Conservation (phyloP, 73 alveolate species). For the Tetrahymena borealis region DNA sequence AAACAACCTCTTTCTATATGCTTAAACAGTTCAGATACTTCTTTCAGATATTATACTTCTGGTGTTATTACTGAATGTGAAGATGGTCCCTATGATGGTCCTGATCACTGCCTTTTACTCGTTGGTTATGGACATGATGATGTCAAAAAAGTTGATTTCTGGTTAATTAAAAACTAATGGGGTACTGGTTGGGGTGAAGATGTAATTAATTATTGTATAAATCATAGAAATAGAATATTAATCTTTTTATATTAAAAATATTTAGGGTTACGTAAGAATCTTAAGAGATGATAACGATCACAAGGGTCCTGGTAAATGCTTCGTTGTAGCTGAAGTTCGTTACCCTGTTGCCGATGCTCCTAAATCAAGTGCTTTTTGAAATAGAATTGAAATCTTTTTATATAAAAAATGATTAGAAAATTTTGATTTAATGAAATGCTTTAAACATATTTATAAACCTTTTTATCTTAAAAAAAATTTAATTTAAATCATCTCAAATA, state of each 20-base stretch:
- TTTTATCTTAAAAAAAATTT: no score
- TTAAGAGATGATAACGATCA: neutral
- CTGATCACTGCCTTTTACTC: neutral
- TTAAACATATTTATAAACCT: no score
- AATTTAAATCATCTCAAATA: no score
- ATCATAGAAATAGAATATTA: neutral
- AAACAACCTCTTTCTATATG: neutral
- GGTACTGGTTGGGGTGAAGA: neutral
- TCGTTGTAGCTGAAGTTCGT: slow-evolving; percentile 1
- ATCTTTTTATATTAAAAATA: neutral
- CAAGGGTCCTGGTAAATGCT: neutral
- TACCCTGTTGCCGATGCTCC: neutral
- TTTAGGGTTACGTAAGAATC: neutral
- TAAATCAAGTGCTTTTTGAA: neutral
- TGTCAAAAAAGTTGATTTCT: neutral
- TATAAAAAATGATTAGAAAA: no score
- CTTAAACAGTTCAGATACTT: neutral
- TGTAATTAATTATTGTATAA: neutral
- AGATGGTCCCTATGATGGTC: slow-evolving; percentile 1
- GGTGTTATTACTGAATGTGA: neutral
- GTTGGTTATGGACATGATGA: neutral
- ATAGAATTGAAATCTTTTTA: neutral
- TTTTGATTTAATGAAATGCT: no score
- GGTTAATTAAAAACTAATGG: neutral
- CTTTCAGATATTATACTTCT: neutral